Evolutionary conservation across 2,329 filamentous ascomycete genomes (phyloP), one percentile per base, ranked within the genome.

Genomic region (Saccharata proteae): DNA sequence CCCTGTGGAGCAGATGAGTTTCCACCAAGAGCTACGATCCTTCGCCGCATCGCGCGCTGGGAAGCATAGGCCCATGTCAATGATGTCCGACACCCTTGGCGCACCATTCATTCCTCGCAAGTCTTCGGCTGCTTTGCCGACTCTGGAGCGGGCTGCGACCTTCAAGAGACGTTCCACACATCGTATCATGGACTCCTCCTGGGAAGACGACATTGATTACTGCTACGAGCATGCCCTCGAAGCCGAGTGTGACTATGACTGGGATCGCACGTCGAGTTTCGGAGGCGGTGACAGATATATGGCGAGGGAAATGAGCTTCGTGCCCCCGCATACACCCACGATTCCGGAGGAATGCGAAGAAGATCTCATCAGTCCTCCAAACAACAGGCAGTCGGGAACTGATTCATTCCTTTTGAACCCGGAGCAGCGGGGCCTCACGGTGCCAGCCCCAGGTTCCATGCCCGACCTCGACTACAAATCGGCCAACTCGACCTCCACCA

Each of bases 191-290:
- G 33, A 35, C 10, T 30, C 28, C 18, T 66, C 64, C 1, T 76
- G 71, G 71, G 71, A 76, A 42, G 69, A 71, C 22, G 69, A 73
- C 37, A 69, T 76, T 34, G 71, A 75, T 40, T 74, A 69, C 43
- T 72, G 68, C 43, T 75, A 75, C 41, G 66, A 74, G 38, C 65
- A 72, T 44, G 68, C 67, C 16, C 64, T 70, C 5, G 71, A 75
- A 47, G 69, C 71, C 2, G 66, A 69, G 31, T 74, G 67, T 40
- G 61, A 76, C 38, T 73, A 72, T 35, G 67, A 74, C 36, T 75
- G 71, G 69, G 58, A 64, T 34, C 55, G 45, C 22, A 39, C 39
- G 15, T 54, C 45, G 6, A 42, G 41, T 16, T 42, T 47, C n/a
- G 41, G 39, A 17, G 45, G 30, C 44, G 38, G 30, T 47, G 54